A percentile compares a stretch with the other conserved stretches of the same genome.
Evolutionary conservation across 1,284 basidiomycete genomes (phyloP).

Genomic region (Serendipita sp.): DNA sequence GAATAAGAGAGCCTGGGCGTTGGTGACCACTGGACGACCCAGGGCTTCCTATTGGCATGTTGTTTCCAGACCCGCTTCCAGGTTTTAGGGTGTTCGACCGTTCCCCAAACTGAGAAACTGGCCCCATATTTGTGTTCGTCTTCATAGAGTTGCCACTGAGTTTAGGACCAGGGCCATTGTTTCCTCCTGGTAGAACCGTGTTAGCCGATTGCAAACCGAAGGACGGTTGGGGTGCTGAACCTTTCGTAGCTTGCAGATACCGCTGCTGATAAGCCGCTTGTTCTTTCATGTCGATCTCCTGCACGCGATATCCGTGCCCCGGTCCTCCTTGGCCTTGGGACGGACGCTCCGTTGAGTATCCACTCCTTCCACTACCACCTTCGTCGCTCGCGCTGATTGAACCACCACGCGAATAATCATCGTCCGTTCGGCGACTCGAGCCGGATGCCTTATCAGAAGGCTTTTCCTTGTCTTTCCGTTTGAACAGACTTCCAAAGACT

Average conservation of each 20-base stretch:
- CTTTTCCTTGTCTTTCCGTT: conserved; percentile 63
- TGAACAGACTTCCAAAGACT: conserved; percentile 61
- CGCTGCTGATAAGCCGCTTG: conserved; percentile 83
- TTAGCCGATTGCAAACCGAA: conserved; percentile 55
- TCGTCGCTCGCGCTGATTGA: conserved; percentile 7
- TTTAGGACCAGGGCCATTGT: conserved; percentile 11
- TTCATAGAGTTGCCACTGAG: background rate
- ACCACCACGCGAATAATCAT: background rate
- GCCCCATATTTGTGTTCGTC: background rate
- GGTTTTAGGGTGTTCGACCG: background rate
- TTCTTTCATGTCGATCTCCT: conserved; percentile 76
- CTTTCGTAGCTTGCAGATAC: conserved; percentile 60
- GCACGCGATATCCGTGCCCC: conserved; percentile 47
- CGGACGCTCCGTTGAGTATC: background rate
- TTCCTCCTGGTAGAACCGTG: conserved; percentile 32
- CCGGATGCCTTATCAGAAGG: conserved; percentile 33
- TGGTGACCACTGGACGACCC: background rate
- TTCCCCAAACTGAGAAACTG: conserved; percentile 1
- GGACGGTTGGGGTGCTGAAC: conserved; percentile 34
- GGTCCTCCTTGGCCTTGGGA: background rate
- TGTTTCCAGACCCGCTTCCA: background rate
- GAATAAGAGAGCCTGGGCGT: conserved; percentile 32
- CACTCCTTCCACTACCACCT: background rate
- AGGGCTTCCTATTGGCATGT: conserved; percentile 5
- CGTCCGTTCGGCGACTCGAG: conserved; percentile 4